Evolutionary conservation across 352 stramenopile genomes (phyloP), one percentile per base, ranked within the genome.

Genomic region (Pythium brachiatum): DNA sequence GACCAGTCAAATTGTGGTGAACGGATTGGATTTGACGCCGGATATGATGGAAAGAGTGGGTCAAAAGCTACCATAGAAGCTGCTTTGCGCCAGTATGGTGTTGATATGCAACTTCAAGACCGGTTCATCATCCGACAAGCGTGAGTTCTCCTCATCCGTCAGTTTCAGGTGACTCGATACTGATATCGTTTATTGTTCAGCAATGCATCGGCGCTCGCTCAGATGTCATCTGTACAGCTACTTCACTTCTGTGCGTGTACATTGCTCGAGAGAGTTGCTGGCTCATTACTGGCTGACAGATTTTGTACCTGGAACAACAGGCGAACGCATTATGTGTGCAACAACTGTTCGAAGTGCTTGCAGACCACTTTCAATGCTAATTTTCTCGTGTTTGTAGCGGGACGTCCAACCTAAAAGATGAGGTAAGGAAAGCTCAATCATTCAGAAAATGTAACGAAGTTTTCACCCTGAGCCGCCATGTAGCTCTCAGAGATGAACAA

Each of bases 41-140:
- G 2, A 43, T 29, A 9, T 56, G 16, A 20, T 41, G n/a, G 18
- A 21, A 4, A 68, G 61, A 34, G 9, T 12, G 41, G 32, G 16
- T 58, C 56, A 4, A 64, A 58, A 18, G 39, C 12, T 1, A 25
- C 9, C 0, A 26, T 70, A 1, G 53, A 62, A 8, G 12, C 26
- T 18, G 34, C 21, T 2, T 25, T 73, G 5, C 25, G 16, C 23
- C 1, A 12, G 13, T 39, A 58, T 18, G 66, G 66, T 7, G 29
- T 73, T 26, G 66, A 69, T 16, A 57, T 63, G 18, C 23, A 60
- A n/a, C 56, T 73, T 15, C 62, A 70, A 57, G 66, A 73, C 13
- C 61, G 66, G 5, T 73, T 70, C 25, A 66, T 73, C 26, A 73
- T 73, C n/a, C 66, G 66, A 13, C 66, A 73, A 56, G 23, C 66